phyloP scores from a whole-genome alignment of 2,329 filamentous ascomycete species.

The Penicillium sp. region DNA sequence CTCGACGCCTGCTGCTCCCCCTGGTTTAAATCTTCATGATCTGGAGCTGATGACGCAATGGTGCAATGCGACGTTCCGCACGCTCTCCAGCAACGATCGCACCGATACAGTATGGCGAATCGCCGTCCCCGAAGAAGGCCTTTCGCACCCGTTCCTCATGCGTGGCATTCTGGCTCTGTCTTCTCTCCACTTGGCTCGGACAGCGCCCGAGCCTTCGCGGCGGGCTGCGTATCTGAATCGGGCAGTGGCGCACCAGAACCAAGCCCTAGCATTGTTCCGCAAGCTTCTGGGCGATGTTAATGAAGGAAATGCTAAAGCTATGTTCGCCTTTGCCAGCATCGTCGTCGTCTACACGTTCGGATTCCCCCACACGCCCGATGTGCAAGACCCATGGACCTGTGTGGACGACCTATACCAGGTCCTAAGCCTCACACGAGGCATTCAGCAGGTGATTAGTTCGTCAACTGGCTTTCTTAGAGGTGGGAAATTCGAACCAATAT shows the following conservation, averaged over 20 bases:
- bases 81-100: slow-evolving; percentile 26
- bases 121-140: slow-evolving; percentile 32
- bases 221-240: slow-evolving; percentile 33
- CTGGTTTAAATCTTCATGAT: slow-evolving; percentile 45
- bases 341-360: slow-evolving; percentile 41
- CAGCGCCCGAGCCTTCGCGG: slow-evolving; percentile 21
- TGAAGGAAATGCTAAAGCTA: slow-evolving; percentile 37
- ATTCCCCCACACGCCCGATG: slow-evolving; percentile 29
- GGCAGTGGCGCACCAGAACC: slow-evolving; percentile 37
- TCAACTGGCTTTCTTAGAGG: slow-evolving; percentile 23
- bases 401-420: slow-evolving; percentile 36
- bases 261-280: slow-evolving; percentile 35
- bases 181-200: slow-evolving; percentile 34
- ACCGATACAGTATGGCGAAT: slow-evolving; percentile 36
- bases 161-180: slow-evolving; percentile 37
- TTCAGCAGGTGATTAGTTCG: slow-evolving; percentile 32
- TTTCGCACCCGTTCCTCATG: slow-evolving; percentile 37
- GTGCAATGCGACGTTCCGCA: slow-evolving; percentile 36
- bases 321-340: slow-evolving; percentile 40
- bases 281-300: slow-evolving; percentile 32
- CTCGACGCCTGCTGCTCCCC: slow-evolving; percentile 7
- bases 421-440: slow-evolving; percentile 34
- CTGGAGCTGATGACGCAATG: slow-evolving; percentile 44
- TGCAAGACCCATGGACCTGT: slow-evolving; percentile 25
- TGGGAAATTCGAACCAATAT: slow-evolving; percentile 29